Conservation (phyloP, 2,329 filamentous ascomycete species). For the Dothideomycetidae sp. region DNA sequence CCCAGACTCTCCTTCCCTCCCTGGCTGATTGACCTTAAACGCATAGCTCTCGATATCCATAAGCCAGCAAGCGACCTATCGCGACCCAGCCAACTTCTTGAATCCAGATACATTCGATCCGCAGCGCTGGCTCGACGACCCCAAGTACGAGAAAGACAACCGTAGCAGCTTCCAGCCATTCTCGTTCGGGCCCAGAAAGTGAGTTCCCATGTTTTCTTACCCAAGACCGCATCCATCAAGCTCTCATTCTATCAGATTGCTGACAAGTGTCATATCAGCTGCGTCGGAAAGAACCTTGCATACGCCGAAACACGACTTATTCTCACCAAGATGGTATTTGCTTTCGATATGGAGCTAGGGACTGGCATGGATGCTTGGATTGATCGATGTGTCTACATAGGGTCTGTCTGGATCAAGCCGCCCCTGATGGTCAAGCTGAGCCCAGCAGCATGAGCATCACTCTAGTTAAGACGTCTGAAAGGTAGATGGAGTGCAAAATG, state of each 20-base stretch:
- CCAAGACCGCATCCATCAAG: no score
- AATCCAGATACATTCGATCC: conserved; percentile 21
- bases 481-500: no score
- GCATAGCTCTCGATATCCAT: conserved; percentile 11
- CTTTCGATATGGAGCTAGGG: conserved; percentile 26
- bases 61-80: conserved; percentile 14
- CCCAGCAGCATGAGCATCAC: no score
- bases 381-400: no score
- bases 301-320: conserved; percentile 26
- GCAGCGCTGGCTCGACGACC: conserved; percentile 27
- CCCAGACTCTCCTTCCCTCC: background rate
- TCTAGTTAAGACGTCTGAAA: no score
- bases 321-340: conserved; percentile 26
- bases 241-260: background rate
- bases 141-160: conserved; percentile 18
- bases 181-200: conserved; percentile 23
- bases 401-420: no score
- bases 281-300: conserved; percentile 20
- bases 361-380: conserved; percentile 15
- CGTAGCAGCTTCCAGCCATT: conserved; percentile 19
- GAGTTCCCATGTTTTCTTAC: no score
- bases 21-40: background rate
- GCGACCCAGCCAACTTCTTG: conserved; percentile 18
- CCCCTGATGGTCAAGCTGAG: no score
- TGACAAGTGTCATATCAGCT: conserved; percentile 11